Conservation (phyloP, 2,329 filamentous ascomycete genomes). For the Magnaporthiopsis incrustans region DNA sequence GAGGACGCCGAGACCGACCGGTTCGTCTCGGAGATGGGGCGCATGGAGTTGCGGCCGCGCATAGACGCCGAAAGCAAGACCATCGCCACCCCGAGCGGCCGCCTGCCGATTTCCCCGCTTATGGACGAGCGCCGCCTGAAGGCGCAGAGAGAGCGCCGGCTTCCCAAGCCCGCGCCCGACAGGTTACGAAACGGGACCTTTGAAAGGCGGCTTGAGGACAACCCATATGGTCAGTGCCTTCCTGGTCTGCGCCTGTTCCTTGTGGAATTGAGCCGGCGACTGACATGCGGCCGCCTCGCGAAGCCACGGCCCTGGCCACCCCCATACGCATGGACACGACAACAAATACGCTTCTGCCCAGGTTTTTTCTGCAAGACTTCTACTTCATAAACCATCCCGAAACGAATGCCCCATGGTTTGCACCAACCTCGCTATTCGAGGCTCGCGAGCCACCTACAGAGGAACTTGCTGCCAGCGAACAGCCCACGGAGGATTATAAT, state of each 20-base stretch:
- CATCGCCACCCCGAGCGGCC: constrained; percentile 35
- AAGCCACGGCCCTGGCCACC: constrained; percentile 43
- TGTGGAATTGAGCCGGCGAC: constrained; percentile 9
- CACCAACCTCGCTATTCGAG: constrained; percentile 28
- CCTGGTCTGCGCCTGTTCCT: neutral
- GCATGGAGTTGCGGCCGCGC: constrained; percentile 7
- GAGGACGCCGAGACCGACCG: neutral
- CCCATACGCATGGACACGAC: constrained; percentile 49
- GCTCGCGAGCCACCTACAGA: neutral
- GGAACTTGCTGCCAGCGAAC: too few species aligned
- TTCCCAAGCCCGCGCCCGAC: constrained; percentile 24
- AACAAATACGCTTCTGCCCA: constrained; percentile 43
- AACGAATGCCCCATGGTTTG: constrained; percentile 44
- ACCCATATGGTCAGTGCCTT: constrained; percentile 50
- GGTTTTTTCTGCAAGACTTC: constrained; percentile 56
- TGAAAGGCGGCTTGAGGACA: constrained; percentile 50
- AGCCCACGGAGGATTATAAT: too few species aligned
- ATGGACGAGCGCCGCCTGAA: constrained; percentile 43
- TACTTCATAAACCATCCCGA: constrained; percentile 46
- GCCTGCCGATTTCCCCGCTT: constrained; percentile 45
- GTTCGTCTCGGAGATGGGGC: neutral
- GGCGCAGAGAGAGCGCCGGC: constrained; percentile 33
- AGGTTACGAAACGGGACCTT: constrained; percentile 31
- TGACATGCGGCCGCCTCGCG: constrained; percentile 9
- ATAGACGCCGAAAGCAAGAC: constrained; percentile 34